Conservation (phyloP, 352 stramenopile species). For the Paralagenidium karlingii region DNA sequence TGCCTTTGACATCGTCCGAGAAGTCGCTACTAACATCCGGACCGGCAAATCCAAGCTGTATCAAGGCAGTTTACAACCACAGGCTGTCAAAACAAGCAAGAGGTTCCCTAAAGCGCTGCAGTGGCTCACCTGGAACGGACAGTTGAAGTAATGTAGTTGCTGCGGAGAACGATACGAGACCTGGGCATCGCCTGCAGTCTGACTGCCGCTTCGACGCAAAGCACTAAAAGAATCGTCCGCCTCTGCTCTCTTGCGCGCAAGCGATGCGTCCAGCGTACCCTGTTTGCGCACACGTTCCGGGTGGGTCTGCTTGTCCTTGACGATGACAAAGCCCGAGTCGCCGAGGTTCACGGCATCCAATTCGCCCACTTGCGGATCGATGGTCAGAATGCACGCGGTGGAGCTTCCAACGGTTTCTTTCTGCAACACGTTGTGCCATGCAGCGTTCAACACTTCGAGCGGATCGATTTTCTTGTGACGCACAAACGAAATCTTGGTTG, state of each 20-base stretch:
- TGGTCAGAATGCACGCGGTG: constrained; percentile 87
- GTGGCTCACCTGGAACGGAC: constrained; percentile 85
- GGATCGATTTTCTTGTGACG: constrained; percentile 39
- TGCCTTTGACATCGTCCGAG: constrained; percentile 23
- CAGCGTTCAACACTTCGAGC: constrained; percentile 46
- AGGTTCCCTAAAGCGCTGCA: constrained; percentile 24
- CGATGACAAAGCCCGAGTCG: constrained; percentile 85
- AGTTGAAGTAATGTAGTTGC: constrained; percentile 96
- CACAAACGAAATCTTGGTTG: constrained; percentile 33
- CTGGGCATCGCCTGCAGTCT: too few relatives aligned
- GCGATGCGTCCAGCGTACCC: constrained; percentile 58
- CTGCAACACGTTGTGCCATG: constrained; percentile 69
- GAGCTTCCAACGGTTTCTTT: constrained; percentile 88
- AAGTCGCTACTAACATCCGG: constrained; percentile 31
- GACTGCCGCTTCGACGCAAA: constrained; percentile 54
- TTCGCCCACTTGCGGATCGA: constrained; percentile 87
- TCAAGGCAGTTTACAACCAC: too few relatives aligned
- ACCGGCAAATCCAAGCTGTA: constrained; percentile 42
- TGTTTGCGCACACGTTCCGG: constrained; percentile 40
- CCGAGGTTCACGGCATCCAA: constrained; percentile 92
- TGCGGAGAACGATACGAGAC: constrained; percentile 92
- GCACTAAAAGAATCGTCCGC: constrained; percentile 47
- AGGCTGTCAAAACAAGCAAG: too few relatives aligned
- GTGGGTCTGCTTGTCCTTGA: constrained; percentile 66
- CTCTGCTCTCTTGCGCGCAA: constrained; percentile 27